Evolutionary conservation across 2,329 filamentous ascomycete genomes (phyloP), one percentile per base, ranked within the genome.

Genomic region (Claviceps africana): DNA sequence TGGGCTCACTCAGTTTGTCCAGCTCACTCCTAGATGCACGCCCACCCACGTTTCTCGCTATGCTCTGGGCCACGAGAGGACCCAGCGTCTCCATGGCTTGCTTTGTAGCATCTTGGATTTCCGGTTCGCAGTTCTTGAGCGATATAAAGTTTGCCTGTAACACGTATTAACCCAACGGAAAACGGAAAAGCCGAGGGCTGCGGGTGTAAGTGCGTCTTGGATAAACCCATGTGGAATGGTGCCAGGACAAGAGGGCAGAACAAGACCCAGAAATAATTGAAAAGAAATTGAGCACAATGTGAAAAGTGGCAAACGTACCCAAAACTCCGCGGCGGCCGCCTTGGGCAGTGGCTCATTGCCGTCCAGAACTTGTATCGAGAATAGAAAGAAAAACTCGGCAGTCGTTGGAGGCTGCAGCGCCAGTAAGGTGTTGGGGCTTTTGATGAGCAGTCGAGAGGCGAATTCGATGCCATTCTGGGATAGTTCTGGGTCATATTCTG

Each of bases 301-400:
- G 19, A n/a, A 19, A 19, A 30, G 8, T 9, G 30, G 22, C 9
- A 15, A 13, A 61, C 73, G 58, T 67, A 85, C 82, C 86, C 88
- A 93, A 56, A 94, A 86, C 30, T 85, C 80, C 9, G 82, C 79
- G 1, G 87, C 79, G 2, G 85, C 79, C 31, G 77, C 77, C 67
- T 93, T 94, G 0, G 86, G 85, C 10, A 94, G 70, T 0, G 85
- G 81, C 54, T 93, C 87, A 31, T 75, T 79, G 13, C 83, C 83
- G 44, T 82, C 76, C 7, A 94, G 69, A 8, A 86, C 81, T 58
- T 79, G 77, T 13, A 93, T 70, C 0, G 82, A 78, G 60, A 91
- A 90, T 51, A 82, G 68, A 60, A 94, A 85, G 55, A 88, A 76
- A 58, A 75, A 79, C 54, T 85, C 80, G 1, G 85, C 72, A 11